Conservation (phyloP, 2,329 filamentous ascomycete species). For the Talaromyces sp. region DNA sequence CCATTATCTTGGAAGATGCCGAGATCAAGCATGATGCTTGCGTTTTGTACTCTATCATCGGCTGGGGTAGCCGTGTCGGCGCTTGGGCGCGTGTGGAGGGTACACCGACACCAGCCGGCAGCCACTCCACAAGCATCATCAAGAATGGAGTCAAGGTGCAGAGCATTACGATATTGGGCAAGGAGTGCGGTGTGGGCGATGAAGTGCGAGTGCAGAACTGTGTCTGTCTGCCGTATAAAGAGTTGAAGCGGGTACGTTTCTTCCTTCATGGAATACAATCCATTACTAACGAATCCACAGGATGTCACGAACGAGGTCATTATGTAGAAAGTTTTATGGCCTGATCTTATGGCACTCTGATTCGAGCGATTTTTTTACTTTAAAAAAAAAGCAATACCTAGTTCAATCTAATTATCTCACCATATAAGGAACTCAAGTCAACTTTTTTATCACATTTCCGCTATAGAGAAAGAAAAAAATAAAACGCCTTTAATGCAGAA, state of each 20-base stretch:
- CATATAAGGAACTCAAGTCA: background rate
- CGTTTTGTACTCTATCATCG: slow-evolving; percentile 91
- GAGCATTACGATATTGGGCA: slow-evolving; percentile 94
- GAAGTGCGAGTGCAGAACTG: slow-evolving; percentile 97
- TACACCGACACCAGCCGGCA: slow-evolving; percentile 79
- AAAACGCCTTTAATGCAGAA: background rate
- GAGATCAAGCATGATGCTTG: slow-evolving; percentile 98
- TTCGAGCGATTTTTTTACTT: background rate
- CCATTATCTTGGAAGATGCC: slow-evolving; percentile 88
- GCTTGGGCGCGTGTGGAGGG: slow-evolving; percentile 99
- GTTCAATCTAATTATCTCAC: background rate
- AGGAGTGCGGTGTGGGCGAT: slow-evolving; percentile 90
- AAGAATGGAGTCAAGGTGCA: slow-evolving; percentile 99
- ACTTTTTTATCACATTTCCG: background rate
- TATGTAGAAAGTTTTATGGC: slow-evolving; percentile 59
- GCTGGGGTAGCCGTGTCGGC: slow-evolving; percentile 92
- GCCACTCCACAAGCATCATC: slow-evolving; percentile 89
- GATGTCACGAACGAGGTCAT: slow-evolving; percentile 64
- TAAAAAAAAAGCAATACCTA: background rate
- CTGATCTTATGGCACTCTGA: background rate
- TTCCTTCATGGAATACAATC: too few relatives aligned
- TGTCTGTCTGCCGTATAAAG: slow-evolving; percentile 95
- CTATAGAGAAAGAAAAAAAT: background rate
- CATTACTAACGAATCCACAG: slow-evolving; percentile 29
- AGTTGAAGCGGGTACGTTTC: slow-evolving; percentile 81